Percentiles rank a stretch among this genome's conserved stretches.
phyloP scores from a whole-genome alignment of 768 basidiomycete genomes.

The Saitozyma sp. region DNA sequence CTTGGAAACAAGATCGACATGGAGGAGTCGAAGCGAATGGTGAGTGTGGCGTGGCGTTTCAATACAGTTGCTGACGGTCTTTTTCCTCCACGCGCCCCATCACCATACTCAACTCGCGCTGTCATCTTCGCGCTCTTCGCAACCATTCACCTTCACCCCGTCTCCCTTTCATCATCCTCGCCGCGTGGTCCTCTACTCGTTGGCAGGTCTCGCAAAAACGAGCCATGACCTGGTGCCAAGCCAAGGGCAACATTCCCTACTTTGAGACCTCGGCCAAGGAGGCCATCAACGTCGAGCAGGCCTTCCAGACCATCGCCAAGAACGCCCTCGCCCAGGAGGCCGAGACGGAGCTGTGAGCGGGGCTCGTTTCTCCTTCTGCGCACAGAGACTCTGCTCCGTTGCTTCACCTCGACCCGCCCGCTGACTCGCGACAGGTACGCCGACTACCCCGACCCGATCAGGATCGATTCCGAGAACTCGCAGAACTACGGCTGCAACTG shows the following conservation, averaged over 20 bases:
- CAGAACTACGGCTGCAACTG: slow-evolving; percentile 93
- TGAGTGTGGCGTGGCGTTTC: slow-evolving; percentile 51
- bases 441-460: slow-evolving; percentile 98
- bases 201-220: slow-evolving; percentile 94
- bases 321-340: slow-evolving; percentile 96
- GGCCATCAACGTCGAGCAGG: slow-evolving; percentile 99
- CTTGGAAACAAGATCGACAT: slow-evolving; percentile 78
- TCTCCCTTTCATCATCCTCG: neutral
- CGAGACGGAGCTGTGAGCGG: slow-evolving; percentile 83
- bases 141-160: neutral
- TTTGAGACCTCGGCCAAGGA: slow-evolving; percentile 99
- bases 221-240: slow-evolving; percentile 99
- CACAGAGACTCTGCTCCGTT: neutral
- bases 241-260: slow-evolving; percentile 99
- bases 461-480: slow-evolving; percentile 87
- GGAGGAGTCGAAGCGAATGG: slow-evolving; percentile 56
- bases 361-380: neutral
- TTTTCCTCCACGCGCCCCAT: too few species aligned
- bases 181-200: neutral
- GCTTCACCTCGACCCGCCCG: neutral
- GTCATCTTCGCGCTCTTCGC: neutral
- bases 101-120: too few species aligned
- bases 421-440: slow-evolving; percentile 67
- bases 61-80: too few species aligned
- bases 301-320: slow-evolving; percentile 99